Conservation (phyloP, 2,329 filamentous ascomycete genomes). For the Aspergillus caelatus region DNA sequence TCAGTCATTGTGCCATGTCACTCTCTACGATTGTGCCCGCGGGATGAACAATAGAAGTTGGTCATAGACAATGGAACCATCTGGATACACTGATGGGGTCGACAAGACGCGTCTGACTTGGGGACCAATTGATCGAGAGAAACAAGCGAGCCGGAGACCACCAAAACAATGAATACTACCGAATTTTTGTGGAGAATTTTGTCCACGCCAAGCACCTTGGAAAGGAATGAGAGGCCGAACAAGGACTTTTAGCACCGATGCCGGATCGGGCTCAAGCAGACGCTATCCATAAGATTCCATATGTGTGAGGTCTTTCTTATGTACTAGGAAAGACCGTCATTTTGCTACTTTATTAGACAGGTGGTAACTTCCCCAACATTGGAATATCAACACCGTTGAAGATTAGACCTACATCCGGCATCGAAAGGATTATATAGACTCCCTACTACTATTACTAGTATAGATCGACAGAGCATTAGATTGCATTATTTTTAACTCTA, state of each 20-base stretch:
- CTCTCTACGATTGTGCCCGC: neutral
- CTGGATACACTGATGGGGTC: neutral
- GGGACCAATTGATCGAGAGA: conserved; percentile 2
- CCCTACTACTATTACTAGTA: neutral
- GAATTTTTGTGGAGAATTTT: neutral
- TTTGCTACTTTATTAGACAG: neutral
- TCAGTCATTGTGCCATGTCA: neutral
- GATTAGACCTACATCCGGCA: neutral
- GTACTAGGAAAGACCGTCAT: neutral
- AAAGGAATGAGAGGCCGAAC: neutral
- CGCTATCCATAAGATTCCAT: neutral
- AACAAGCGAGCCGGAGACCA: neutral
- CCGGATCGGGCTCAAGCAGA: neutral
- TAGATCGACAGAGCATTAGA: neutral
- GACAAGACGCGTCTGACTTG: neutral
- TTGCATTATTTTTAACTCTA: neutral
- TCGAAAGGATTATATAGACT: neutral
- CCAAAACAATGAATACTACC: conserved; percentile 3
- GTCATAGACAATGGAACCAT: neutral
- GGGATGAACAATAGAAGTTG: neutral
- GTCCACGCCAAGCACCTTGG: neutral
- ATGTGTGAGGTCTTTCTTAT: neutral
- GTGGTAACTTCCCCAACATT: neutral
- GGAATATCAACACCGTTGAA: neutral
- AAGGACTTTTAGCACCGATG: neutral